Evolutionary conservation across 1,284 basidiomycete genomes (phyloP), one percentile per base, ranked within the genome.

Genomic region (Cryptococcus deneoformans): DNA sequence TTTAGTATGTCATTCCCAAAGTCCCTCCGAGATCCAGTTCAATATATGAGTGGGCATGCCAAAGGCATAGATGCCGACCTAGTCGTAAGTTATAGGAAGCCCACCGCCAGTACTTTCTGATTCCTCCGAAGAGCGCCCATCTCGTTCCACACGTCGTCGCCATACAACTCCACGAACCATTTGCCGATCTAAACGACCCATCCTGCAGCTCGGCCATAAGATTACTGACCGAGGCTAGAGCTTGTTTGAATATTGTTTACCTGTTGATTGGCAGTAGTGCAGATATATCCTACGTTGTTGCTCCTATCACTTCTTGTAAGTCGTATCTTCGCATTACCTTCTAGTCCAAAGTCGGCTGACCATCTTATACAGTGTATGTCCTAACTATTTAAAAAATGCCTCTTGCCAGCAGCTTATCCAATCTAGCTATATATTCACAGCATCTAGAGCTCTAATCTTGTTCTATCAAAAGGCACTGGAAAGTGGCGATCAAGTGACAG

Each of bases 161-260:
- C 8, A 75, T 76, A 53, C 62, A 67, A n/a, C 62, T 77, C 0
- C 72, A 75, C 54, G 73, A 75, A 53, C 66, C 66, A 0, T 72
- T 71, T 55, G 73, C 73, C 29, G 64, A 72, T 46, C 29, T 72
- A 12, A 48, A 52, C 5, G 62, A 71, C 52, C 61, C 65, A 0
- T 46, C 56, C 16, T 67, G 70, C 50, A 38, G 56, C 0, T 71
- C 70, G 1, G 59, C 68, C 9, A 14, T 44, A 3, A 62, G 70
- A n/a, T 38, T 75, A 6, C 45, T 71, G 10, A 58, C 51, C 6
- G 69, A 67, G 20, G 64, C 71, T 1, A 63, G 68, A 14, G 64
- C 64, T 1, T 63, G 62, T 12, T 53, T 73, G 9, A 64, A 62
- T 36, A 60, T 73, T 14, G 58, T 73, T 0, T 69, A 69, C 48